Base-by-base conservation (phyloP, 169 alveolate species). In the Plasmodium blacklocki region DNA sequence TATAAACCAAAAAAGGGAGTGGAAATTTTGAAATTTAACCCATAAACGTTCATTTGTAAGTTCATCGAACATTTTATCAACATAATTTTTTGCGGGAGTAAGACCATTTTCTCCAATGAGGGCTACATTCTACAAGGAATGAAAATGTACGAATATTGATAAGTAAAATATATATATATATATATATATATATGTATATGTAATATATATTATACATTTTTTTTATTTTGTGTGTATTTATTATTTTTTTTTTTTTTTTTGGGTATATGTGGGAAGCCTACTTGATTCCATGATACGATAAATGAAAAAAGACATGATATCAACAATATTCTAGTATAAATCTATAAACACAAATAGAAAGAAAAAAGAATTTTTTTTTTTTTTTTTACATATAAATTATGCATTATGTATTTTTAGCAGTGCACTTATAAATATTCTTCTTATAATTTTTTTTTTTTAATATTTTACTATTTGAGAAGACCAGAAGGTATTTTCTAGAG, bases 251-350 rank as follows among this genome's bases (percentile, higher is more conserved):
- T 52, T 52, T 12, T 15, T n/a, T 59, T 59, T 19, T 19, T 59
- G 29, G 29, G 29, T 26, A 26, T 32, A 32, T 32, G 43, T 1
- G 43, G 43, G 43, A 32, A 32, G 43, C 15, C 50, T 56, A 75
- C 88, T 74, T 75, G 88, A 2, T 50, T 64, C 88, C 88, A 75
- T 9, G 88, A 47, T 19, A 75, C 88, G 26, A 75, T 67, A 58
- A 75, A 75, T 0, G 88, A 75, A 39, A 75, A 75, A 23, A 75
- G 26, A 14, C 88, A 63, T 1, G 76, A 26, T 67, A 75, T 4
- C 11, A 75, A 56, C 15, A 75, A 26, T 63, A 75, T 75, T 43
- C 88, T 23, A 14, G 74, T 75, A 54, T 52, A 75, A 49, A 75
- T 62, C 88, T 75, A 67, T 19, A 19, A 7, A 6, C 11, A 54